A percentile compares a stretch with the other conserved stretches of the same genome.
phyloP scores from a whole-genome alignment of 2,329 filamentous ascomycete species.

The Alternaria metachromatica region DNA sequence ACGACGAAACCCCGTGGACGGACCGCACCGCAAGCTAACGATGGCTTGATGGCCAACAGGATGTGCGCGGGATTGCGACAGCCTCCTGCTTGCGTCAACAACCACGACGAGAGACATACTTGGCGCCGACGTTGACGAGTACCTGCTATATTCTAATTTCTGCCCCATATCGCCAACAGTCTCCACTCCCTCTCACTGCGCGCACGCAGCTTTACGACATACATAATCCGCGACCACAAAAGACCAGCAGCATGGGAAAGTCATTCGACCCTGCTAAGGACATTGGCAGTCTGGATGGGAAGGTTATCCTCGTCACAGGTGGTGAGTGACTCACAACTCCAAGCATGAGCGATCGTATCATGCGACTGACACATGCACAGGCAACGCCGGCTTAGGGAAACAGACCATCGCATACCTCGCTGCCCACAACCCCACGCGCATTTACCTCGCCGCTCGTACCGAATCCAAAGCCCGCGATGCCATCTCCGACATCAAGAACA shows the following conservation, averaged over 20 bases:
- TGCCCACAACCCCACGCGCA: conserved; percentile 52
- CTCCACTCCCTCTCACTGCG: conserved; percentile 1
- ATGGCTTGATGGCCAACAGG: background rate
- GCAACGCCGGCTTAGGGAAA: conserved; percentile 57
- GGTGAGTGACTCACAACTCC: conserved; percentile 26
- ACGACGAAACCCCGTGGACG: background rate
- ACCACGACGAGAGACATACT: background rate
- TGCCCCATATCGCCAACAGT: conserved; percentile 7
- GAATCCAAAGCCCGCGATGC: conserved; percentile 51
- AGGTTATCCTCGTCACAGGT: conserved; percentile 46
- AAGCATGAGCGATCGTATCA: background rate
- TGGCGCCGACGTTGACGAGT: background rate
- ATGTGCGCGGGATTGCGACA: background rate
- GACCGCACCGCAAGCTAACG: background rate
- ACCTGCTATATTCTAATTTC: conserved; percentile 1
- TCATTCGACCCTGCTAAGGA: conserved; percentile 36
- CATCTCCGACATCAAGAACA: conserved; percentile 49
- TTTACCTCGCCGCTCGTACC: conserved; percentile 57
- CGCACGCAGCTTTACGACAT: conserved; percentile 14
- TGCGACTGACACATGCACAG: conserved; percentile 25
- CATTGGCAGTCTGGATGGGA: conserved; percentile 36
- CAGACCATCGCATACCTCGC: conserved; percentile 54
- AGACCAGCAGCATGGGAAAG: conserved; percentile 22
- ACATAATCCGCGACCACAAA: conserved; percentile 4
- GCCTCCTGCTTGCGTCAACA: background rate